These are phyloP conservation scores for Myotisia sp. DNA, from an alignment of 2,329 filamentous ascomycete genomes.

Conservation along the genomic window DNA sequence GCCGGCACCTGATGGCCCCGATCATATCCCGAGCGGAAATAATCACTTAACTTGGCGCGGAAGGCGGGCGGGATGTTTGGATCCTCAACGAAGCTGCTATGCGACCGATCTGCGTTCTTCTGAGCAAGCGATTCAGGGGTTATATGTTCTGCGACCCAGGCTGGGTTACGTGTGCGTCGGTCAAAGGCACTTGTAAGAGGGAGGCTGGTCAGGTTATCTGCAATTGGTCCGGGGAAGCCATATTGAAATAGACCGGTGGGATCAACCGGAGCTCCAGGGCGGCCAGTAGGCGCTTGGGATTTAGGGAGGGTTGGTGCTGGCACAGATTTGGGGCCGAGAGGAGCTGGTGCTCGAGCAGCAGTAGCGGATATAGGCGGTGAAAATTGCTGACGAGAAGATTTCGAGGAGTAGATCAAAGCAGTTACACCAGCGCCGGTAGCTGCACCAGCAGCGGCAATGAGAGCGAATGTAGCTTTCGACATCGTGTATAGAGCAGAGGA, in stretches of 20 bases:
- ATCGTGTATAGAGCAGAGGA: no score
- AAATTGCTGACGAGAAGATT: slow-evolving; percentile 38
- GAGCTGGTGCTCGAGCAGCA: slow-evolving; percentile 15
- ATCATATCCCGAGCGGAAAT: slow-evolving; percentile 88
- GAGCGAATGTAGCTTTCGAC: slow-evolving; percentile 64
- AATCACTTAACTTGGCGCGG: slow-evolving; percentile 81
- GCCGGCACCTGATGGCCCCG: slow-evolving; percentile 94
- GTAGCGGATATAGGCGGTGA: slow-evolving; percentile 23
- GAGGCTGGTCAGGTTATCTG: slow-evolving; percentile 62
- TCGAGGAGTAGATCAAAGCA: slow-evolving; percentile 49
- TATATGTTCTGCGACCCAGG: slow-evolving; percentile 95
- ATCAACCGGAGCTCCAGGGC: slow-evolving; percentile 43
- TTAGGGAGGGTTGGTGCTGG: slow-evolving; percentile 20
- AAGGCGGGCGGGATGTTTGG: slow-evolving; percentile 65
- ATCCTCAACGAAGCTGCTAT: slow-evolving; percentile 76
- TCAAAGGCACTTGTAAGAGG: slow-evolving; percentile 81
- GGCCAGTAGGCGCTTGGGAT: slow-evolving; percentile 19
- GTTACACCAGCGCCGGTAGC: slow-evolving; percentile 63
- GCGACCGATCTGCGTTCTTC: slow-evolving; percentile 66
- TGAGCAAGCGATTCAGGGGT: slow-evolving; percentile 66
- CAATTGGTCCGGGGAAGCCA: slow-evolving; percentile 80
- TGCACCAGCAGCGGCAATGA: slow-evolving; percentile 62
- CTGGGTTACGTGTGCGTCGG: slow-evolving; percentile 75
- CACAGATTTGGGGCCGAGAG: slow-evolving; percentile 13
- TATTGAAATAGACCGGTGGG: slow-evolving; percentile 67